Conservation (phyloP, 176 grass and related monocot species). For the Raddia guianensis region DNA sequence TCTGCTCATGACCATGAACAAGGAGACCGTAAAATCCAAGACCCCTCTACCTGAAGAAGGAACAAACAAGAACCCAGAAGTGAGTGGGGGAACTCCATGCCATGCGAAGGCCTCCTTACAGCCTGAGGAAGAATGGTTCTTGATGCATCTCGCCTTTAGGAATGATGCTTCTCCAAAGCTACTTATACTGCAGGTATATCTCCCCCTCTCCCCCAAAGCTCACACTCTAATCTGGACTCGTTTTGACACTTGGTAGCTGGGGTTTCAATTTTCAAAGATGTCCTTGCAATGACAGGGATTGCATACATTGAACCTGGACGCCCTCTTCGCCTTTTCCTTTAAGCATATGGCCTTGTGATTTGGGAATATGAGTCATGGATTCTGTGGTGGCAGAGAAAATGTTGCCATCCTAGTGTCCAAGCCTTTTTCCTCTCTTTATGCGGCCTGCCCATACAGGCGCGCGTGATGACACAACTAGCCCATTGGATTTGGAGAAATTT, state of each 20-base stretch:
- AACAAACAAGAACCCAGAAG: constrained; percentile 45
- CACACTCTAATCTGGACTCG: constrained; percentile 1
- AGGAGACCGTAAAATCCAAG: not conserved
- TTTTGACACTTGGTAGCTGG: constrained; percentile 28
- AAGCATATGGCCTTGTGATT: constrained; percentile 16
- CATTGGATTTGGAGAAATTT: constrained; percentile 30
- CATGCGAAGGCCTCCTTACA: constrained; percentile 42
- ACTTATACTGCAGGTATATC: constrained; percentile 43
- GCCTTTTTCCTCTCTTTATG: constrained; percentile 37
- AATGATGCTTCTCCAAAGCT: constrained; percentile 41
- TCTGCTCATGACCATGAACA: not conserved
- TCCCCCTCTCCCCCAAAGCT: not conserved
- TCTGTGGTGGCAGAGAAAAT: constrained; percentile 19
- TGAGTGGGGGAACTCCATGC: constrained; percentile 59
- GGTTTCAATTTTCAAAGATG: constrained; percentile 22
- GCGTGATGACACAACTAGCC: constrained; percentile 23
- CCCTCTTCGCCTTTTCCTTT: constrained; percentile 36
- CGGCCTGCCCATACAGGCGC: constrained; percentile 39
- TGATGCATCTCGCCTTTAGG: constrained; percentile 38
- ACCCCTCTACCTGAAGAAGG: constrained; percentile 31
- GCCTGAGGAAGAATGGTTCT: constrained; percentile 36
- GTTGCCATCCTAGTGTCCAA: not conserved
- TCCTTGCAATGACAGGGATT: constrained; percentile 17
- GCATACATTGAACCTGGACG: constrained; percentile 74
- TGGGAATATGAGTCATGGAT: constrained; percentile 42